phyloP scores from a whole-genome alignment of 2,329 filamentous ascomycete species.

The Clathrospora elynae region DNA sequence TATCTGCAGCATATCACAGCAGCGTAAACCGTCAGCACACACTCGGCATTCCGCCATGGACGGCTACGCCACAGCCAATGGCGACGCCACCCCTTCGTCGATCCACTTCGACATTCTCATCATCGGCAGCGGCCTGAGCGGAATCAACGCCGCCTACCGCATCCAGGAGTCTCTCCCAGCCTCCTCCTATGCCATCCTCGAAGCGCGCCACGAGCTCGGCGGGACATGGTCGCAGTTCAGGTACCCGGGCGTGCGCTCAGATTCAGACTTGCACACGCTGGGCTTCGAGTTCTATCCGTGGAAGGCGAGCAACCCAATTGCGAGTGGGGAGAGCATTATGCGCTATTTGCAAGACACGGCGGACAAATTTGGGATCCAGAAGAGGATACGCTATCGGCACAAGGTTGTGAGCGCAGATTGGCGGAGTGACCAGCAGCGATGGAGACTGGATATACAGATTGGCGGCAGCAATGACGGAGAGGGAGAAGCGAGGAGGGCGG shows the following conservation, averaged over 20 bases:
- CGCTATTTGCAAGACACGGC: slow-evolving; percentile 54
- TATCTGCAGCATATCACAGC: neutral
- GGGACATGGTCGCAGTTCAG: slow-evolving; percentile 81
- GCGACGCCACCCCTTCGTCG: slow-evolving; percentile 11
- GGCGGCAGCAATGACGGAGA: slow-evolving; percentile 17
- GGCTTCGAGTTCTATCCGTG: slow-evolving; percentile 73
- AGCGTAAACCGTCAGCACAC: neutral
- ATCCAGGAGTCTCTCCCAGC: slow-evolving; percentile 64
- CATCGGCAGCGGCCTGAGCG: slow-evolving; percentile 74
- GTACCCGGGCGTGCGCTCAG: slow-evolving; percentile 70
- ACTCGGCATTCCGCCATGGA: slow-evolving; percentile 11
- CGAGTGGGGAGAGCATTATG: slow-evolving; percentile 52
- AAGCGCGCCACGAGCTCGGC: slow-evolving; percentile 68
- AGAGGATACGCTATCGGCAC: slow-evolving; percentile 53
- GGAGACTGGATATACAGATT: slow-evolving; percentile 48
- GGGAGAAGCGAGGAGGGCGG: slow-evolving; percentile 43
- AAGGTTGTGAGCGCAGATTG: slow-evolving; percentile 51
- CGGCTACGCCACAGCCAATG: slow-evolving; percentile 21
- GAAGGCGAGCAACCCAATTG: slow-evolving; percentile 57
- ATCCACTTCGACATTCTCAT: slow-evolving; percentile 61
- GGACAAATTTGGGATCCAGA: slow-evolving; percentile 52
- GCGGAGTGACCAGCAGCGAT: slow-evolving; percentile 56
- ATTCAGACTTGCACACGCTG: slow-evolving; percentile 57
- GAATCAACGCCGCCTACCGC: slow-evolving; percentile 76
- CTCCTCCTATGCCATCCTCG: slow-evolving; percentile 68